Conservation (phyloP, 2,329 filamentous ascomycete genomes). For the Cytospora leucostoma region DNA sequence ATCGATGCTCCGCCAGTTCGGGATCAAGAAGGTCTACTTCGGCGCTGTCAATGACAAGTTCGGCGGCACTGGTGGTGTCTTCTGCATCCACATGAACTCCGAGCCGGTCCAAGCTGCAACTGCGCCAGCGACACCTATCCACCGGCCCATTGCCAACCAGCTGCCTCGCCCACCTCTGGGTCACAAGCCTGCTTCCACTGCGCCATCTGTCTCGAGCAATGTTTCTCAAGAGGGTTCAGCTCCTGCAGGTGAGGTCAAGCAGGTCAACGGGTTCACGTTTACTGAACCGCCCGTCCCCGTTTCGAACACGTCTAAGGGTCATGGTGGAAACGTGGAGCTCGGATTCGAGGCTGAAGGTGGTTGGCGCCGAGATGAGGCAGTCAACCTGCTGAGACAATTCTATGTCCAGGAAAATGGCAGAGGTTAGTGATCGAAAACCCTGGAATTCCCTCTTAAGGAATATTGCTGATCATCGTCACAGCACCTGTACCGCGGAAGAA, state of each 20-base stretch:
- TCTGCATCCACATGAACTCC: slow-evolving; percentile 75
- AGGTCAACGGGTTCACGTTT: slow-evolving; percentile 24
- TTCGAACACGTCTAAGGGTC: slow-evolving; percentile 41
- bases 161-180: slow-evolving; percentile 21
- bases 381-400: slow-evolving; percentile 87
- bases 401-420: slow-evolving; percentile 98
- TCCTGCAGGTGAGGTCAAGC: slow-evolving; percentile 22
- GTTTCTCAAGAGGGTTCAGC: slow-evolving; percentile 26
- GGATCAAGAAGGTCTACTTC: slow-evolving; percentile 88
- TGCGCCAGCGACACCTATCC: slow-evolving; percentile 35
- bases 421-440: slow-evolving; percentile 54
- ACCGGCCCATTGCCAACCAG: slow-evolving; percentile 29
- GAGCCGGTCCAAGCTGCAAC: slow-evolving; percentile 36
- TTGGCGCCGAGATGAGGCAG: slow-evolving; percentile 87
- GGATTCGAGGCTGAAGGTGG: slow-evolving; percentile 84
- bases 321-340: slow-evolving; percentile 71
- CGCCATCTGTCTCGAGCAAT: slow-evolving; percentile 20
- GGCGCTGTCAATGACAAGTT: slow-evolving; percentile 96
- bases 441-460: neutral
- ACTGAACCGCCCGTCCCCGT: slow-evolving; percentile 25
- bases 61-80: slow-evolving; percentile 90
- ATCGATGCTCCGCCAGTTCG: slow-evolving; percentile 83
- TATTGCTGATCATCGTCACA: slow-evolving; percentile 28
- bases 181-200: slow-evolving; percentile 24
- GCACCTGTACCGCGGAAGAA: slow-evolving; percentile 57